Evolutionary conservation across 257 asterid species (phyloP).

Genomic region (Forsythia suspensa): DNA sequence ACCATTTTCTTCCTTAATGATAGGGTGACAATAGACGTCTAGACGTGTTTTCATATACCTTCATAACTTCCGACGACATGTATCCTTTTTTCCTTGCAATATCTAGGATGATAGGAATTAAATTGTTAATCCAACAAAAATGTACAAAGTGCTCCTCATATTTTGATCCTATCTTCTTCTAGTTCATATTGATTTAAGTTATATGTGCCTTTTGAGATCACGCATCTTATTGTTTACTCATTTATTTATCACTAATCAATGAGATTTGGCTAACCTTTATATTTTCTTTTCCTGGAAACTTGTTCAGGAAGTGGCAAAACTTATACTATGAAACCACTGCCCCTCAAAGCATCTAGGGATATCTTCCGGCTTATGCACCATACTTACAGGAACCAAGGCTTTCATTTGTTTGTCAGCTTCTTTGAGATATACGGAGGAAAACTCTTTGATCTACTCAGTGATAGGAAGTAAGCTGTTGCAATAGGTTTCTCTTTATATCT

Average conservation of each 20-base stretch:
- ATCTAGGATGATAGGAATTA: not conserved
- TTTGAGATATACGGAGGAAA: slow-evolving; percentile 99
- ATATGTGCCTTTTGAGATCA: not conserved
- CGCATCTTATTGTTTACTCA: not conserved
- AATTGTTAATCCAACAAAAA: too few relatives aligned
- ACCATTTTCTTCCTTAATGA: too few relatives aligned
- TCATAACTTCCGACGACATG: too few relatives aligned
- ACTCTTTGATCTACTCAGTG: slow-evolving; percentile 87
- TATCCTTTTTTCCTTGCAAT: not conserved
- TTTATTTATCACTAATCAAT: not conserved
- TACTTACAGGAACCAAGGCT: slow-evolving; percentile 94
- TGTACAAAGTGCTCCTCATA: too few relatives aligned
- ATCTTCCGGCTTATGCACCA: slow-evolving; percentile 87
- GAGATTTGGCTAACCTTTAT: not conserved
- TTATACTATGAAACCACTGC: slow-evolving; percentile 94
- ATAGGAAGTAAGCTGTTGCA: slow-evolving; percentile 67
- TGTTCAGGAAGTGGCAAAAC: slow-evolving; percentile 97
- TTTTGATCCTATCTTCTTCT: not conserved
- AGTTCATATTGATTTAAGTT: not conserved
- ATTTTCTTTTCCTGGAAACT: slow-evolving; percentile 13
- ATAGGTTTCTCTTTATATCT: not conserved
- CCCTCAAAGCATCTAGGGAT: slow-evolving; percentile 90
- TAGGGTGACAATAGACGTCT: too few relatives aligned
- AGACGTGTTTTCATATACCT: too few relatives aligned
- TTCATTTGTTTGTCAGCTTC: slow-evolving; percentile 84